Base-by-base conservation (phyloP, 2,329 filamentous ascomycete species). In the Ceratocystis variospora region DNA sequence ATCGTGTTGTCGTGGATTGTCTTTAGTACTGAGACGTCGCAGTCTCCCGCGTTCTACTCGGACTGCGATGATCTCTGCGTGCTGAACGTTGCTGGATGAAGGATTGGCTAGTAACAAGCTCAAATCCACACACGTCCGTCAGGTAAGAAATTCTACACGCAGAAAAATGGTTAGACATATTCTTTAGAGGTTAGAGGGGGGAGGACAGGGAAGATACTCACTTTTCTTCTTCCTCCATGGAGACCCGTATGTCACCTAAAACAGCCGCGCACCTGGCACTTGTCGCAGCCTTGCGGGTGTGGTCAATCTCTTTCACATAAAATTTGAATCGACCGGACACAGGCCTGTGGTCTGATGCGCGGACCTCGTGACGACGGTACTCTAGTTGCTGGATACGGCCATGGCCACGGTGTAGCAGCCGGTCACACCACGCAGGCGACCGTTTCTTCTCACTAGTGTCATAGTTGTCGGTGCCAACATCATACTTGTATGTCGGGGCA, bases 401-500 rank as follows among this genome's bases (percentile, higher is more conserved):
- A 12, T 87, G 76, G 17, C 90, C 90, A 25, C 92, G 83, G 73
- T 90, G 96, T n/a, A 99, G 78, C 46, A 99, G 77, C 45, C 94
- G 85, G 77, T 99, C 94, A 74, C 94, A 99, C 94, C 94, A 99
- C 0, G 94, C 94, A 0, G 94, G 94, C 25, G 90, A 88, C 62
- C 94, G 84, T 75, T 90, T 90, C 80, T 99, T 99, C 75, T 99
- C 94, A 71, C 89, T 93, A 0, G 89, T 88, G 74, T 99, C 94
- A 75, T 97, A 99, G 5, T 85, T 88, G 73, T 97, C 93, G 0
- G 90, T 95, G 17, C 92, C 92, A 0, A 97, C 90, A 71, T 99
- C 94, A 74, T 99, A 99, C 75, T 99, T 99, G 80, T 99, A 99
- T 0, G 94, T 99, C 0, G 94, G 94, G 6, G 90, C 87, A 74